Evolutionary conservation across 2,329 filamentous ascomycete species (phyloP), one percentile per base, ranked within the genome.

Genomic region (Verticillium klebahnii): DNA sequence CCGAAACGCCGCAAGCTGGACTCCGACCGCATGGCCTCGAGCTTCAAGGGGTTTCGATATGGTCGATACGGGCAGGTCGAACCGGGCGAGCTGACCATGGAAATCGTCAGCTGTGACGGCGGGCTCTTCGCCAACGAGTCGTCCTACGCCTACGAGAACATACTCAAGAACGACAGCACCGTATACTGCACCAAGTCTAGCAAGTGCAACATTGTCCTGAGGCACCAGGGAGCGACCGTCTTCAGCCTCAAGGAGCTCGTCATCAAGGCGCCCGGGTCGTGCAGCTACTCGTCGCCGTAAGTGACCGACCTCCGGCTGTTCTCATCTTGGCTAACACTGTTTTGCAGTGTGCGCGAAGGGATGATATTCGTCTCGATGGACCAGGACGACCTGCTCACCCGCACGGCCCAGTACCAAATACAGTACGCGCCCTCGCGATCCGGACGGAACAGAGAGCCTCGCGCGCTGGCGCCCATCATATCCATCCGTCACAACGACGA

Each of bases 121-220:
- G 93, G 93, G 54, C 81, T 86, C 62, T 87, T 83, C 69, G 81
- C 84, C 58, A 87, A 89, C 64, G 85, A 88, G 68, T 77, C 80
- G 60, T 77, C 80, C 12, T 91, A 91, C 65, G 84, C 84, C 14
- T 87, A 89, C 23, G 91, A 93, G 67, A 97, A 97, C 72, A 88
- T 97, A 32, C 81, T 98, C 64, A 87, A 85, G 67, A 88, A 93
- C 72, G 92, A 98, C 74, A 82, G 82, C 62, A 91, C 89, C 12
- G 92, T 97, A 2, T 98, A 97, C 72, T 96, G 93, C 75, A 96
- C 93, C 40, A 91, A 94, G 72, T 88, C 87, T n/a, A 90, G 90
- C 64, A 85, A 88, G 62, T 97, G 93, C 78, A 97, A 97, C 71
- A 86, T 98, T 68, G 82, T 98, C 14, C 76, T 98, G 61, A 86